Evolutionary conservation across 345 rosid genomes (phyloP).

Genomic region (Arabidopsis suecica): DNA sequence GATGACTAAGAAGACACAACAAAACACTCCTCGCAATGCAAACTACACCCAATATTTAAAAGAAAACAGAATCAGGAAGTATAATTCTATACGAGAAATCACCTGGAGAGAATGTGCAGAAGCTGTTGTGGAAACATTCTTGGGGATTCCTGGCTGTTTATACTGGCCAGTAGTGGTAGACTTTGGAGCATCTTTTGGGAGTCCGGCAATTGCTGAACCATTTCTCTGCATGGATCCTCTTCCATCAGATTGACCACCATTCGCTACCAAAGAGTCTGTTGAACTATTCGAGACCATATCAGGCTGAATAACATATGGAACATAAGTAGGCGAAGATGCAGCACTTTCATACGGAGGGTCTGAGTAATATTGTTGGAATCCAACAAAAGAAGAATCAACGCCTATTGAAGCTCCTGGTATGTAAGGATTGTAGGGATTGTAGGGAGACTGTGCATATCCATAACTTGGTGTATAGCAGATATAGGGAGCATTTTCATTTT

Average conservation of each 20-base stretch:
- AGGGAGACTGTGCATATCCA: conserved; percentile 85
- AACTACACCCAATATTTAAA: neutral
- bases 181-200: conserved; percentile 53
- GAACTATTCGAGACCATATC: conserved; percentile 51
- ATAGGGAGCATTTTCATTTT: conserved; percentile 79
- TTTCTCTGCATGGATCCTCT: conserved; percentile 54
- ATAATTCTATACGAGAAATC: neutral
- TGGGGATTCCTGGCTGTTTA: conserved; percentile 51
- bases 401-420: conserved; percentile 82
- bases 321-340: conserved; percentile 62
- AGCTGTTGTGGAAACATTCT: conserved; percentile 47
- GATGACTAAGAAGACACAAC: neutral
- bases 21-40: neutral
- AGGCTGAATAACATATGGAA: conserved; percentile 63
- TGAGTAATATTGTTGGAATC: conserved; percentile 74
- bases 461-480: conserved; percentile 80
- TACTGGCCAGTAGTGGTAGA: conserved; percentile 54
- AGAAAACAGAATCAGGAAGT: neutral
- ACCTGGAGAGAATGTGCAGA: conserved; percentile 53
- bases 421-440: conserved; percentile 90
- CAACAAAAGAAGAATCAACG: conserved; percentile 62
- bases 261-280: conserved; percentile 54
- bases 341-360: conserved; percentile 63
- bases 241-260: conserved; percentile 51
- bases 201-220: conserved; percentile 56